A percentile compares a stretch with the other conserved stretches of the same genome.
Conservation (phyloP, 768 basidiomycete genomes). For the Leccinellum luteum region DNA sequence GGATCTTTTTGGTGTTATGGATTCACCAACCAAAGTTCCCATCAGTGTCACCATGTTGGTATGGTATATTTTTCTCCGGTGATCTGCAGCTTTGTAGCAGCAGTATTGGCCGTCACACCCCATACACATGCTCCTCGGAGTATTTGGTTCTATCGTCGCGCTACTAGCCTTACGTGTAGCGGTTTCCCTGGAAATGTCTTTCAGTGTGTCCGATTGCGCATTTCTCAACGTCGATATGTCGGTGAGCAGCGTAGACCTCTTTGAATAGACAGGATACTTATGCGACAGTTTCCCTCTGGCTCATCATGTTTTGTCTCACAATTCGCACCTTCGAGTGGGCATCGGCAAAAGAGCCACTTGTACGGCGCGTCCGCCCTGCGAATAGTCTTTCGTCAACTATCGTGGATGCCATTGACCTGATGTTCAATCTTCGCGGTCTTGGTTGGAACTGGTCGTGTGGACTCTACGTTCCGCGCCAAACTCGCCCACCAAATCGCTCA, state of each 20-base stretch:
- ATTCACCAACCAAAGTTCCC: slow-evolving; percentile 16
- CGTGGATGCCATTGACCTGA: slow-evolving; percentile 49
- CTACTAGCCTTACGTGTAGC: slow-evolving; percentile 42
- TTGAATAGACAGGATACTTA: neutral
- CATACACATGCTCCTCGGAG: slow-evolving; percentile 42
- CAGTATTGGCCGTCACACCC: slow-evolving; percentile 47
- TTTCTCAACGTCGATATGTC: slow-evolving; percentile 8
- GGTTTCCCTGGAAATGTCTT: slow-evolving; percentile 11
- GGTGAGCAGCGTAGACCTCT: slow-evolving; percentile 4
- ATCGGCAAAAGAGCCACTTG: slow-evolving; percentile 5
- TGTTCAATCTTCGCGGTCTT: slow-evolving; percentile 49
- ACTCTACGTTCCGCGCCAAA: slow-evolving; percentile 33
- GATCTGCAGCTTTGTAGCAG: slow-evolving; percentile 44
- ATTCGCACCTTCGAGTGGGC: slow-evolving; percentile 19
- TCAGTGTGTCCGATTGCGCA: neutral
- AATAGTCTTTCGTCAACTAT: neutral
- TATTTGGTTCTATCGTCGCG: slow-evolving; percentile 45
- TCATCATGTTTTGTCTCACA: slow-evolving; percentile 8
- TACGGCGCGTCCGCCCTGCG: slow-evolving; percentile 11
- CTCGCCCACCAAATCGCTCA: slow-evolving; percentile 37
- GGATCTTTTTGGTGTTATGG: slow-evolving; percentile 5
- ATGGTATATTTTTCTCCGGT: slow-evolving; percentile 39
- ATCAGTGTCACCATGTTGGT: slow-evolving; percentile 34
- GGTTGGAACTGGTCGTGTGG: slow-evolving; percentile 59
- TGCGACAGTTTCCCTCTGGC: neutral